These are phyloP conservation scores for Bisporella sp. DNA, from an alignment of 2,329 filamentous ascomycete genomes.

Conservation along the genomic window DNA sequence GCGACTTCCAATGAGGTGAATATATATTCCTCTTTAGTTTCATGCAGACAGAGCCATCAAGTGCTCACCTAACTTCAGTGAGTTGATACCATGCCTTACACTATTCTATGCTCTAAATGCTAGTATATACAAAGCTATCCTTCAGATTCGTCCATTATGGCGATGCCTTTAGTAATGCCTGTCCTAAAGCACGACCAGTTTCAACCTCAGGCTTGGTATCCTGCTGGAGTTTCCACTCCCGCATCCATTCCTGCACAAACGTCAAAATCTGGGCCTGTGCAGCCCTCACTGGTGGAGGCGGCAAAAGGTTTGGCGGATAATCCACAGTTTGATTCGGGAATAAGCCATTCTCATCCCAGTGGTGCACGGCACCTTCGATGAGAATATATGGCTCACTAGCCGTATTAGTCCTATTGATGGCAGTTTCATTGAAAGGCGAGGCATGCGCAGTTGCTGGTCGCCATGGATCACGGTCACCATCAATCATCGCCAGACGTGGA, in stretches of 20 bases:
- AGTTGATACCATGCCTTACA: no score
- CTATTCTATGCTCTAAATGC: no score
- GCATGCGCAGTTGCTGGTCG: constrained; percentile 65
- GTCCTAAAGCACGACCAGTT: no score
- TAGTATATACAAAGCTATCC: no score
- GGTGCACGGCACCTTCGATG: constrained; percentile 69
- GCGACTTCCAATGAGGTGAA: no score
- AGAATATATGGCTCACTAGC: constrained; percentile 63
- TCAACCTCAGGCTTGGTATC: background rate
- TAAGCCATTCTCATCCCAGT: constrained; percentile 72
- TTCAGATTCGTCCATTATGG: no score
- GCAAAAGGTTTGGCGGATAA: constrained; percentile 35
- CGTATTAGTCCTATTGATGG: constrained; percentile 51
- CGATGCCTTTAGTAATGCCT: no score
- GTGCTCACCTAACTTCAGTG: no score
- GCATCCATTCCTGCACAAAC: constrained; percentile 62
- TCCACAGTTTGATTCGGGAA: constrained; percentile 50
- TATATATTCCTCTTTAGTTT: no score
- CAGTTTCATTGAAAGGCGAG: constrained; percentile 36
- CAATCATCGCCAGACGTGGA: constrained; percentile 68
- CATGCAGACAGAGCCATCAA: no score
- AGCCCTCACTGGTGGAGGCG: constrained; percentile 50
- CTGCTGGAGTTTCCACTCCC: constrained; percentile 41
- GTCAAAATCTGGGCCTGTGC: constrained; percentile 50
- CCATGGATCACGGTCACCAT: constrained; percentile 78